Evolutionary conservation across 352 stramenopile genomes (phyloP).

Genomic region (Stephanocyclus meneghinianus): DNA sequence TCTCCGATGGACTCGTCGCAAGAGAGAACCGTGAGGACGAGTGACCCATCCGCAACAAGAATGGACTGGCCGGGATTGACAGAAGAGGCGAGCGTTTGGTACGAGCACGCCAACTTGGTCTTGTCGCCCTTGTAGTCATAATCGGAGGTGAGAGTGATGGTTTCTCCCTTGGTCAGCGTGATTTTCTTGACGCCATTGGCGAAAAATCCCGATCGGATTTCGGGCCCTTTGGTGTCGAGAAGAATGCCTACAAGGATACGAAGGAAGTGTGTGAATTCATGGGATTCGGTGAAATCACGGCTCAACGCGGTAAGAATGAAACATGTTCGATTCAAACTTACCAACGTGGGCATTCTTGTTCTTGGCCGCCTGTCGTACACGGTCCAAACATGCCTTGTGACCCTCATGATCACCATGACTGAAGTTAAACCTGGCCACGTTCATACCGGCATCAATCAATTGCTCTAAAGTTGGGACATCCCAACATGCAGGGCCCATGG

Average conservation of each 20-base stretch:
- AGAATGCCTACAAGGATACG: slow-evolving; percentile 85
- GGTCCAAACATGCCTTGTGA: slow-evolving; percentile 82
- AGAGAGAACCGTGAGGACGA: slow-evolving; percentile 88
- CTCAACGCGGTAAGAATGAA: not conserved
- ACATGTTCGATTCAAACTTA: slow-evolving; percentile 76
- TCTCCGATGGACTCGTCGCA: slow-evolving; percentile 85
- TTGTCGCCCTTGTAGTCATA: slow-evolving; percentile 79
- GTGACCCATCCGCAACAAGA: slow-evolving; percentile 91
- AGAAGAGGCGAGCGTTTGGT: slow-evolving; percentile 88
- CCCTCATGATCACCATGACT: slow-evolving; percentile 95
- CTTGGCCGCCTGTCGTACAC: slow-evolving; percentile 74
- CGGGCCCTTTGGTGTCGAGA: slow-evolving; percentile 96
- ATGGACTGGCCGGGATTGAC: slow-evolving; percentile 90
- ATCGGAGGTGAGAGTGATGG: slow-evolving; percentile 80
- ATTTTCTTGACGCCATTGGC: slow-evolving; percentile 80
- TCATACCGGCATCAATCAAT: slow-evolving; percentile 90
- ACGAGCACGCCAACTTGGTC: slow-evolving; percentile 90
- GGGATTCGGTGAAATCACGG: not conserved
- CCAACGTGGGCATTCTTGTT: slow-evolving; percentile 80
- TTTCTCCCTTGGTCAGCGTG: slow-evolving; percentile 69
- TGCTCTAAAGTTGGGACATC: slow-evolving; percentile 90
- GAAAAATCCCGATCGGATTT: slow-evolving; percentile 84
- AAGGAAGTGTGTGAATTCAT: not conserved
- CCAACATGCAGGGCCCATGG: slow-evolving; percentile 96
- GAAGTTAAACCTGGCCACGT: slow-evolving; percentile 98